Base-by-base conservation (phyloP, 2,329 filamentous ascomycete species). In the Calonectria leucothoes region DNA sequence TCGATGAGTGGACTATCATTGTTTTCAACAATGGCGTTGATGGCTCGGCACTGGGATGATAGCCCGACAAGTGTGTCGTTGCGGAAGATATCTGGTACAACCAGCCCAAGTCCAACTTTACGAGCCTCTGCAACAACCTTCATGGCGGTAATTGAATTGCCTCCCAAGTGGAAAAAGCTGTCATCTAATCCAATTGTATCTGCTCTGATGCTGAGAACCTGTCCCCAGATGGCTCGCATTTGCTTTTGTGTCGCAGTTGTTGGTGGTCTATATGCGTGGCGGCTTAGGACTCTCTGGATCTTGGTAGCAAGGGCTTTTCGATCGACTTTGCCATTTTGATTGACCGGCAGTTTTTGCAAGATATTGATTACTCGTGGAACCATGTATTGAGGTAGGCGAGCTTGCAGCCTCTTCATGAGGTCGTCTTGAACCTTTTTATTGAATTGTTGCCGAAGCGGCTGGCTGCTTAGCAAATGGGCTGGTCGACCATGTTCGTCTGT, bases 161-260 rank as follows among this genome's bases (percentile, higher is more conserved):
- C 81, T 7, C 81, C 81, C 0, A 82, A 72, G 7, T 70, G 71
- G 69, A 82, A 81, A 59, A 82, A 82, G 33, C 75, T 76, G 57
- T 80, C 76, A n/a, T 76, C 74, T 1, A 81, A 70, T 8, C 83
- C 82, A 23, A 88, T 85, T 0, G 45, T 57, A 3, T 49, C 27
- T 10, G 72, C 69, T 2, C 72, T 8, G 2, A 79, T 29, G 6
- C 52, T 42, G 7, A 79, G 48, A 6, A 79, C 72, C 7, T 42
- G 52, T 1, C 49, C 64, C 77, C 77, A 79, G 12, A 78, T 70
- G 12, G 48, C 33, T 57, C 48, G 69, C 35, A 57, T 35, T 51
- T 66, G 39, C 6, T 6, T 5, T 31, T 69, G n/a, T 1, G 33
- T 35, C 14, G 39, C 14, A 1, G 14, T 37, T 1, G 17, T 55